These are phyloP conservation scores for Solanum paucissectum DNA, from an alignment of 257 asterid genomes.

Conservation along the genomic window DNA sequence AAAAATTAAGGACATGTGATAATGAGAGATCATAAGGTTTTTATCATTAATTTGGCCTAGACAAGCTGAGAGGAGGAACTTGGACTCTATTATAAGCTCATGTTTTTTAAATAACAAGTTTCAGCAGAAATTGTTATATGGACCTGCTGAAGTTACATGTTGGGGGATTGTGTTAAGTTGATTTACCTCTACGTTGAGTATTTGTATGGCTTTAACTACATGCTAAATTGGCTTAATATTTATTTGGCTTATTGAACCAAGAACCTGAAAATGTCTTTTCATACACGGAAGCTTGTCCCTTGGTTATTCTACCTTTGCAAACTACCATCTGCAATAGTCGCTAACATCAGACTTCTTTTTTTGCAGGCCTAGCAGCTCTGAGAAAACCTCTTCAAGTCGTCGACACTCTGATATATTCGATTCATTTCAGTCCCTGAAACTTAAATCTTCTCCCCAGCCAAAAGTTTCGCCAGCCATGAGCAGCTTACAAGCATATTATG, in stretches of 20 bases:
- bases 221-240: background rate
- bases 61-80: background rate
- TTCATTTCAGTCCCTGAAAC: conserved; percentile 59
- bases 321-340: background rate
- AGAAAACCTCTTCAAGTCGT: conserved; percentile 25
- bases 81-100: background rate
- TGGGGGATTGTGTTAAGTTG: background rate
- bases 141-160: background rate
- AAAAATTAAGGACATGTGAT: background rate
- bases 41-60: background rate
- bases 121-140: background rate
- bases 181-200: background rate
- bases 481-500: conserved; percentile 46
- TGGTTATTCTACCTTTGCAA: background rate
- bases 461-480: conserved; percentile 56
- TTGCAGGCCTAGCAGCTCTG: conserved; percentile 55
- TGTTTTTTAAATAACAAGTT: background rate
- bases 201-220: background rate
- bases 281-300: background rate
- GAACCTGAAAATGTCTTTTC: background rate
- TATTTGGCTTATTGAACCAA: background rate
- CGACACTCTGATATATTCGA: conserved; percentile 65
- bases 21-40: background rate
- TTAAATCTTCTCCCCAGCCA: conserved; percentile 39
- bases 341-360: background rate